Conservation (phyloP, 345 rosid species). For the Passiflora organensis region DNA sequence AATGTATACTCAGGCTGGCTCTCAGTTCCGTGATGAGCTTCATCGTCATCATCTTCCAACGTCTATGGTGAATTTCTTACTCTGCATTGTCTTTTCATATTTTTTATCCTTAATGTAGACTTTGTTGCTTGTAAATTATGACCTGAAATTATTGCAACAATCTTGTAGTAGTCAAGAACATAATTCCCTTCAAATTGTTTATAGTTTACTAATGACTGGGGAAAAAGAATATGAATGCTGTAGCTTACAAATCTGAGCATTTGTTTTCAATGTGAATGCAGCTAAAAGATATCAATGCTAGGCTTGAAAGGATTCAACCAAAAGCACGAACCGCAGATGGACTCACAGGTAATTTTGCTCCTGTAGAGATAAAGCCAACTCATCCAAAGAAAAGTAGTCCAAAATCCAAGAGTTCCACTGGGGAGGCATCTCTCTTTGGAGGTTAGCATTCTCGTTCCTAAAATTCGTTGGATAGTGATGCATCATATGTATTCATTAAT, state of each 20-base stretch:
- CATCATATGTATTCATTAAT: no score
- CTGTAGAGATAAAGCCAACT: constrained; percentile 59
- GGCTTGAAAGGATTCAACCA: constrained; percentile 90
- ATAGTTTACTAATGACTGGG: no score
- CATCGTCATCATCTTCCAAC: constrained; percentile 86
- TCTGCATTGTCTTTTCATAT: constrained; percentile 6
- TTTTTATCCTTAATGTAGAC: no score
- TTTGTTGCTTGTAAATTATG: no score
- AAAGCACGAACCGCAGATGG: constrained; percentile 60
- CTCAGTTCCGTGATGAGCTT: constrained; percentile 96
- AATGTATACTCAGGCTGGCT: constrained; percentile 84
- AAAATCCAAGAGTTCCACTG: constrained; percentile 64
- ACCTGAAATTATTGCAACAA: no score
- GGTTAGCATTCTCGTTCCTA: constrained; percentile 39
- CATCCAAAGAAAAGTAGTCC: constrained; percentile 86
- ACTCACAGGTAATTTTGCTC: constrained; percentile 38
- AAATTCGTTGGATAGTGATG: neutral
- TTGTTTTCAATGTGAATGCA: constrained; percentile 30
- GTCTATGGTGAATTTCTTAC: constrained; percentile 54
- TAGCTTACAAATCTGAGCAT: neutral
- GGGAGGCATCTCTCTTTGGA: constrained; percentile 87
- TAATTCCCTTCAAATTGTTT: no score
- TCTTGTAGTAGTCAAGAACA: no score
- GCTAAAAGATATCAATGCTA: constrained; percentile 95
- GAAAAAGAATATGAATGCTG: no score